phyloP scores from a whole-genome alignment of 2,329 filamentous ascomycete genomes.

The Verticillium tricorpus region DNA sequence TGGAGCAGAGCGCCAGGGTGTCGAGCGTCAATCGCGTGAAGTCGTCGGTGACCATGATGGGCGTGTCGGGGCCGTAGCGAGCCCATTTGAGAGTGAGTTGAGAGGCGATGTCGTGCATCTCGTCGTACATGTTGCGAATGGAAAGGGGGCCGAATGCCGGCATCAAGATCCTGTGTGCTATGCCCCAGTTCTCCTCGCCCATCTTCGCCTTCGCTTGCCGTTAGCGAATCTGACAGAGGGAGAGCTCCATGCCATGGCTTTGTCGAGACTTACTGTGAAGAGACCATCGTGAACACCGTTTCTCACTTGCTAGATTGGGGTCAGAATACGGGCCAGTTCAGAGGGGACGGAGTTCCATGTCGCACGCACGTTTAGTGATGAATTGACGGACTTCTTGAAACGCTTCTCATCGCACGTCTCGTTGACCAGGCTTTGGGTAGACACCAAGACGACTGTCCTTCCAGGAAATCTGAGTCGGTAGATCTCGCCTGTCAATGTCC shows the following conservation, averaged over 20 bases:
- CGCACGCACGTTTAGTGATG: slow-evolving; percentile 29
- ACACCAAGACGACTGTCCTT: slow-evolving; percentile 43
- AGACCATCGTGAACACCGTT: slow-evolving; percentile 43
- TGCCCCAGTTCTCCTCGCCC: slow-evolving; percentile 23
- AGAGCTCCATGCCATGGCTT: no score
- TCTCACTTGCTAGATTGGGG: slow-evolving; percentile 41
- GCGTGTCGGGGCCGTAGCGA: slow-evolving; percentile 31
- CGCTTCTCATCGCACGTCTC: slow-evolving; percentile 62
- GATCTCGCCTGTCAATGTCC: slow-evolving; percentile 46
- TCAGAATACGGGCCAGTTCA: not conserved
- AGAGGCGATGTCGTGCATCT: slow-evolving; percentile 46
- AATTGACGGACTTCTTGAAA: slow-evolving; percentile 55
- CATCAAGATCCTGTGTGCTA: slow-evolving; percentile 61
- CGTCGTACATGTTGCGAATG: slow-evolving; percentile 56
- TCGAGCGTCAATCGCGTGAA: slow-evolving; percentile 61
- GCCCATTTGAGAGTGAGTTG: slow-evolving; percentile 54
- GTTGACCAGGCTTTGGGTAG: slow-evolving; percentile 51
- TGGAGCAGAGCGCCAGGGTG: slow-evolving; percentile 55
- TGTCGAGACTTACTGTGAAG: slow-evolving; percentile 11
- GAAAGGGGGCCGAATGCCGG: slow-evolving; percentile 66
- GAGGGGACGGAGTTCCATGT: not conserved
- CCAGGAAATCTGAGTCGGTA: slow-evolving; percentile 50
- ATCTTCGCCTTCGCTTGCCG: slow-evolving; percentile 4
- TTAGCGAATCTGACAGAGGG: not conserved
- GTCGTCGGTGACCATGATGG: slow-evolving; percentile 51